A percentile compares a stretch with the other conserved stretches of the same genome.
Evolutionary conservation across 139 green algal genomes (phyloP).

Genomic region (Auxenochlorella protothecoides): DNA sequence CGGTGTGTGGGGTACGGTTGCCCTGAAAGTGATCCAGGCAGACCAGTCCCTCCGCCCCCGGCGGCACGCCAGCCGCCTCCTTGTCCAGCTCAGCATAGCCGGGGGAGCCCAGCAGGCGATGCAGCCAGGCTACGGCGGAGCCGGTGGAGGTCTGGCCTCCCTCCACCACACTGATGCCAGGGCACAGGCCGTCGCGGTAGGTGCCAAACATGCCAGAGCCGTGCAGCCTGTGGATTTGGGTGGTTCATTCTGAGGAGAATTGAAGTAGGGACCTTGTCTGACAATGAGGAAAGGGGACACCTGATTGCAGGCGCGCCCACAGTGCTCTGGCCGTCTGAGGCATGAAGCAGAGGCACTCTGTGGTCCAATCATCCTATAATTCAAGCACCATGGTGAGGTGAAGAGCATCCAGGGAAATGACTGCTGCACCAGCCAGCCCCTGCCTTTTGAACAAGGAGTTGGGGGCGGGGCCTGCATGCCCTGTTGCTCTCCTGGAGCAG

Average conservation of each 20-base stretch:
- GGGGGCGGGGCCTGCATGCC: no score
- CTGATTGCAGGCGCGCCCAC: no score
- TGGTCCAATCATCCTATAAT: not conserved
- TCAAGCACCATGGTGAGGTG: not conserved
- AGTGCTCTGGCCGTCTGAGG: no score
- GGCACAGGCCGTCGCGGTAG: constrained; percentile 53
- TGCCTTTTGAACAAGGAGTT: no score
- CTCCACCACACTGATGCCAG: constrained; percentile 59
- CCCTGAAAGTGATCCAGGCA: constrained; percentile 77
- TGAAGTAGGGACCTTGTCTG: no score
- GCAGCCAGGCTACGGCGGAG: constrained; percentile 35
- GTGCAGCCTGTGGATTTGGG: constrained; percentile 22
- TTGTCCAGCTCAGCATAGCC: constrained; percentile 46
- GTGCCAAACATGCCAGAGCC: constrained; percentile 63
- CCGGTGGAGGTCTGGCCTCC: constrained; percentile 73
- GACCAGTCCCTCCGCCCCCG: constrained; percentile 60
- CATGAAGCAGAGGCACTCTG: no score
- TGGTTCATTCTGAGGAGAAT: no score
- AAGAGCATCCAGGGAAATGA: no score
- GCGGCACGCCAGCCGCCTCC: constrained; percentile 44
- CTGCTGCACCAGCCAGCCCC: no score
- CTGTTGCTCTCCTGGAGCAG: no score
- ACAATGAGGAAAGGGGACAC: no score
- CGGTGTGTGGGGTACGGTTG: constrained; percentile 72
- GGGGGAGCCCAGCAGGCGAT: not conserved